Evolutionary conservation across 192 early-diverging fungal species (phyloP), one percentile per base, ranked within the genome.

Genomic region (Gonapodya prolifera): DNA sequence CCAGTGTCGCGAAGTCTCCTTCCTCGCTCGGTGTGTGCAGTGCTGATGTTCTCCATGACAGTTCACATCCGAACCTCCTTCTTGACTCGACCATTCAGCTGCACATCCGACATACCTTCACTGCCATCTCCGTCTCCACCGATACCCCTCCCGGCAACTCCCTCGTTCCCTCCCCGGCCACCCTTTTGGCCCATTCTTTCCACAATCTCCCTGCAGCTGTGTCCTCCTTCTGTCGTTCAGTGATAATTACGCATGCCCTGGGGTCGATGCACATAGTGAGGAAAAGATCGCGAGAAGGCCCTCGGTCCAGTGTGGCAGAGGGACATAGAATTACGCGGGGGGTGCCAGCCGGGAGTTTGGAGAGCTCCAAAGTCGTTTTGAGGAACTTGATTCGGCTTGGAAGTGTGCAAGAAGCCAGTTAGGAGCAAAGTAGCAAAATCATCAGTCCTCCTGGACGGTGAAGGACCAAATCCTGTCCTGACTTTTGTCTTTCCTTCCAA

Each of bases 241-340:
- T 84, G 86, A 2, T 93, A 92, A 29, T 87, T 82, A 0, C 92
- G 91, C 33, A 93, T 86, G 77, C 95, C 93, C 0, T 95, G 91
- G 31, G 97, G 23, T 61, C 45, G 8, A 16, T 23, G 45, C 45
- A 61, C 45, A 61, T 8, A 61, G 45, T 16, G 45, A 61, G 45
- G 45, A 61, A 61, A 8, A 61, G 45, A 23, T 61, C 45, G 45
- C 45, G 45, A 61, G 45, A 8, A 23, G 45, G 45, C 8, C 45
- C 45, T 16, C 45, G 45, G 45, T 61, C 45, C 8, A 61, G 45
- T 16, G 45, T 16, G 45, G 45, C 8, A 61, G 45, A 61, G 23
- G 45, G 45, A 61, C 45, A 61, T 16, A 61, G 45, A 61, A 61
- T 61, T 8, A 61, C 45, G 45, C 45, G 45, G 45, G 45, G 45